phyloP scores from a whole-genome alignment of 305 asterid genomes.

The Fraxinus sp. region DNA sequence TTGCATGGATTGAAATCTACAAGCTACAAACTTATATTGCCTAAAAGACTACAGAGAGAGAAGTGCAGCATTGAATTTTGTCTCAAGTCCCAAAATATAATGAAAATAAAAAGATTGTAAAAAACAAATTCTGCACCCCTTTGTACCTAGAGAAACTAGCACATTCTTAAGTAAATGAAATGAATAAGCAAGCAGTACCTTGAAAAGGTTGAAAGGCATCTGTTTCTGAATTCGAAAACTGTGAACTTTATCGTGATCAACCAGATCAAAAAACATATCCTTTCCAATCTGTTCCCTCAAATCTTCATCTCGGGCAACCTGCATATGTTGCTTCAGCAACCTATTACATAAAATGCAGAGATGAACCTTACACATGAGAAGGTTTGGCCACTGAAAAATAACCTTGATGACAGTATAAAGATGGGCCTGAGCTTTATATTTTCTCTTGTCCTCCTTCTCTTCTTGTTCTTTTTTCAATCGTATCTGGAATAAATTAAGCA shows the following conservation, averaged over 20 bases:
- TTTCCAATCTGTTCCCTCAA: conserved; percentile 86
- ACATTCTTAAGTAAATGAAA: neutral
- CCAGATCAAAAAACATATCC: conserved; percentile 87
- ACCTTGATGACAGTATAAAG: conserved; percentile 96
- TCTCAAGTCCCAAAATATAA: neutral
- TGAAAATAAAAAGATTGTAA: neutral
- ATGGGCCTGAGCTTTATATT: conserved; percentile 89
- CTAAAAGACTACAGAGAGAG: neutral
- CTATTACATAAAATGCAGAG: conserved; percentile 23
- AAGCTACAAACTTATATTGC: neutral
- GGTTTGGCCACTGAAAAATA: conserved; percentile 13
- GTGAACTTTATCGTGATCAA: conserved; percentile 92
- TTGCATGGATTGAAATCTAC: neutral
- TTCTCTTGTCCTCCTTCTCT: conserved; percentile 88
- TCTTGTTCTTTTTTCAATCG: conserved; percentile 62
- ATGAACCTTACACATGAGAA: conserved; percentile 7
- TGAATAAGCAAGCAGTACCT: conserved; percentile 34
- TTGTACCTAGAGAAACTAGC: neutral
- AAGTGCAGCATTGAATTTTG: neutral
- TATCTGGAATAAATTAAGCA: conserved; percentile 23
- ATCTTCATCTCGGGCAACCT: conserved; percentile 98
- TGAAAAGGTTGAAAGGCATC: conserved; percentile 63
- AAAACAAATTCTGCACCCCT: neutral
- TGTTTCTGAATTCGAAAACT: conserved; percentile 90
- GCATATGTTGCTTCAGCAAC: conserved; percentile 28